These are phyloP conservation scores for Atkinsonella hypoxylon DNA, from an alignment of 2,329 filamentous ascomycete genomes.

Conservation along the genomic window DNA sequence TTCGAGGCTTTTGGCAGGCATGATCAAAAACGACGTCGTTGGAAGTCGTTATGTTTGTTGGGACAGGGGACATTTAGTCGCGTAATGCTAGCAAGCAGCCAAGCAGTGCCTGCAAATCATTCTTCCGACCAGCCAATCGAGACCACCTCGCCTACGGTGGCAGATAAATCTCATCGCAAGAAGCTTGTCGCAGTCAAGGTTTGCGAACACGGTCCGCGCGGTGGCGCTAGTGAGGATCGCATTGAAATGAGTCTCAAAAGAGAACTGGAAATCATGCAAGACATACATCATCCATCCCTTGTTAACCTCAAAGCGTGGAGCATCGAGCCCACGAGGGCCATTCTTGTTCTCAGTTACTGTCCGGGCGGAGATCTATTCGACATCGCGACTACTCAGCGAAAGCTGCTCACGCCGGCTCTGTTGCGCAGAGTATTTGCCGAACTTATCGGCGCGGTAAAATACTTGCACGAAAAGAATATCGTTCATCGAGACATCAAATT, in stretches of 20 bases:
- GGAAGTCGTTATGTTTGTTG: constrained; percentile 67
- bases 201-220: constrained; percentile 86
- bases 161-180: constrained; percentile 43
- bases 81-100: constrained; percentile 80
- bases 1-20: constrained; percentile 58
- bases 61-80: constrained; percentile 94
- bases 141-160: constrained; percentile 20
- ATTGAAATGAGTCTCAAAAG: constrained; percentile 89
- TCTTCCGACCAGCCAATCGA: constrained; percentile 13
- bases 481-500: constrained; percentile 97
- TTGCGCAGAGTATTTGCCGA: constrained; percentile 84
- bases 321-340: constrained; percentile 67
- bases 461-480: constrained; percentile 75
- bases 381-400: constrained; percentile 62
- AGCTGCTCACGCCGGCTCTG: constrained; percentile 54
- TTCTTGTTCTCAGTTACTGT: constrained; percentile 83
- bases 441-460: constrained; percentile 70
- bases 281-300: constrained; percentile 76
- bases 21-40: constrained; percentile 60
- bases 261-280: constrained; percentile 87
- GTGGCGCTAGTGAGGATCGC: constrained; percentile 83
- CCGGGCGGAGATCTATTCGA: constrained; percentile 93
- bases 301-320: constrained; percentile 88
- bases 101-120: constrained; percentile 43
- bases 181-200: constrained; percentile 90